A percentile compares a stretch with the other conserved stretches of the same genome.
phyloP scores from a whole-genome alignment of 805 yeast genomes.

The Ogataea saltuana region DNA sequence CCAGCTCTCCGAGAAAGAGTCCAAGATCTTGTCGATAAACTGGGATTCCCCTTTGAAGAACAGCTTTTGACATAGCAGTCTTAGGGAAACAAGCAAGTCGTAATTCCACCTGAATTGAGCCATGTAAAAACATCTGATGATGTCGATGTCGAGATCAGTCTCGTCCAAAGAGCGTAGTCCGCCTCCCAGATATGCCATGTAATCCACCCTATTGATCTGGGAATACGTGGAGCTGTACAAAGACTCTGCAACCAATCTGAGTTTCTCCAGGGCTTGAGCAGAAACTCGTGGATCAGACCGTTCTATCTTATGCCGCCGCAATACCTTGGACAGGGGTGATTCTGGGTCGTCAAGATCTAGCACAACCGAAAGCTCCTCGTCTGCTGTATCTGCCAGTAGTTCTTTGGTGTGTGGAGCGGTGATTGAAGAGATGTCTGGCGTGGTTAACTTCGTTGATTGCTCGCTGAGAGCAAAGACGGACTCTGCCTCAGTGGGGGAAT shows the following conservation, averaged over 20 bases:
- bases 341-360: slow-evolving; percentile 6
- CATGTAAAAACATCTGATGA: slow-evolving; percentile 47
- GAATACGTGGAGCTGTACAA: slow-evolving; percentile 35
- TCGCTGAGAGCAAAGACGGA: not conserved
- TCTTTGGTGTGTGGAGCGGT: not conserved
- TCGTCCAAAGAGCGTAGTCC: slow-evolving; percentile 24
- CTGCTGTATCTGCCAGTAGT: not conserved
- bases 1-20: slow-evolving; percentile 69
- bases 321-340: slow-evolving; percentile 5
- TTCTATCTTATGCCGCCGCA: slow-evolving; percentile 4
- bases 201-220: slow-evolving; percentile 24
- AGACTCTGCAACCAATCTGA: slow-evolving; percentile 32
- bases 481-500: not conserved
- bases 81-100: slow-evolving; percentile 57
- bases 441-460: not conserved
- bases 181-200: slow-evolving; percentile 30
- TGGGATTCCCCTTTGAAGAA: slow-evolving; percentile 83
- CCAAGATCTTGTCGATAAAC: slow-evolving; percentile 71
- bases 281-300: slow-evolving; percentile 6
- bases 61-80: slow-evolving; percentile 62
- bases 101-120: slow-evolving; percentile 45
- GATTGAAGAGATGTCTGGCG: not conserved
- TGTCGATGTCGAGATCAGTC: slow-evolving; percentile 37
- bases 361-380: not conserved
- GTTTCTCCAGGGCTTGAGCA: slow-evolving; percentile 10